These are phyloP conservation scores for Penicillium bovifimosum DNA, from an alignment of 495 filamentous ascomycete genomes.

Conservation along the genomic window DNA sequence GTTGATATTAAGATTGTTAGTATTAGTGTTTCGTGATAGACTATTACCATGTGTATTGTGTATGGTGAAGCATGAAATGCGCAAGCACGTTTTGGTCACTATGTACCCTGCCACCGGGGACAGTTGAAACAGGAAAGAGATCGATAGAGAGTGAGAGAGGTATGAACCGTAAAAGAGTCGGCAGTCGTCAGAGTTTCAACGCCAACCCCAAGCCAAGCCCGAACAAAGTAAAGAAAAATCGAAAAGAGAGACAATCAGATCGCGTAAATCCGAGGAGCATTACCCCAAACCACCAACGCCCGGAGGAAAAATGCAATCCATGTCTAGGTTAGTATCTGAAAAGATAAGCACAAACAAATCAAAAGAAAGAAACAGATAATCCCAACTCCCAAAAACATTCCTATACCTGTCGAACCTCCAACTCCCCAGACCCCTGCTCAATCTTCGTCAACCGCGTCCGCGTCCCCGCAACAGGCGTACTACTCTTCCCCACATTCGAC, in stretches of 20 bases:
- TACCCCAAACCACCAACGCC: too few species aligned
- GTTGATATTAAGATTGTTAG: constrained; percentile 97
- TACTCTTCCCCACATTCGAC: constrained; percentile 20
- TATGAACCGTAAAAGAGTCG: not conserved
- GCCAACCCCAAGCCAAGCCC: not conserved
- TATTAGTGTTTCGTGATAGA: constrained; percentile 46
- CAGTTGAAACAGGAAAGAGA: too few species aligned
- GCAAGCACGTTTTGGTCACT: not conserved
- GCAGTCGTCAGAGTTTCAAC: not conserved
- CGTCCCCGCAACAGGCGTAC: constrained; percentile 3
- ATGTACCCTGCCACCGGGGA: not conserved
- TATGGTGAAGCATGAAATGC: not conserved
- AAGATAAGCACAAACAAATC: not conserved
- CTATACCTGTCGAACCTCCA: constrained; percentile 28
- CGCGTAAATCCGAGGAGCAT: not conserved
- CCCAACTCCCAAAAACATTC: constrained; percentile 5
- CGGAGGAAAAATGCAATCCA: not conserved
- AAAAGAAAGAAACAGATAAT: not conserved
- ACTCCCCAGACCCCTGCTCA: constrained; percentile 12
- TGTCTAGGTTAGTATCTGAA: too few species aligned
- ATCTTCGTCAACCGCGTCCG: constrained; percentile 23
- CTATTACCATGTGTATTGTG: not conserved
- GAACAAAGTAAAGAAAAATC: not conserved
- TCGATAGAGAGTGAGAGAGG: not conserved
- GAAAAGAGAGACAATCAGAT: not conserved